phyloP scores from a whole-genome alignment of 345 rosid genomes.

The Firmiana major region DNA sequence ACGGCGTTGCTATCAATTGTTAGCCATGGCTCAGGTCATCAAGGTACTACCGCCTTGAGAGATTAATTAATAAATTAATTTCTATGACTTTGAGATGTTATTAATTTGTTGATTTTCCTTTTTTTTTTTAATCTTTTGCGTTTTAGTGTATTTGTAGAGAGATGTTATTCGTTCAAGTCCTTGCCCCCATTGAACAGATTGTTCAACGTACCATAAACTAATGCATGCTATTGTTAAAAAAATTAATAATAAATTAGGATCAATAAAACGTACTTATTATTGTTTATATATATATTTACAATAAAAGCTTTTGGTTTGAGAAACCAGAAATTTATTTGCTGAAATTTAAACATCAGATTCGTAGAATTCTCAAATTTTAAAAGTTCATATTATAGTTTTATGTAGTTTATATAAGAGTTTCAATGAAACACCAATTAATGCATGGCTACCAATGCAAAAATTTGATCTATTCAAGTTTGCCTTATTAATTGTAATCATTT shows the following conservation, averaged over 20 bases:
- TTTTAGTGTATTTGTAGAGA: not conserved
- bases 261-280: not conserved
- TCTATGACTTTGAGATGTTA: not conserved
- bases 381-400: too few relatives aligned
- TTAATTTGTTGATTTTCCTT: not conserved
- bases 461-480: not conserved
- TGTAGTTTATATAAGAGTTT: not conserved
- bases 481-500: not conserved
- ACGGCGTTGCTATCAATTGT: constrained; percentile 36
- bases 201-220: constrained; percentile 4
- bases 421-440: not conserved
- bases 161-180: not conserved
- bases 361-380: too few relatives aligned
- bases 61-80: not conserved
- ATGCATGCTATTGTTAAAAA: not conserved
- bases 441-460: not conserved
- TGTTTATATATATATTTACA: not conserved
- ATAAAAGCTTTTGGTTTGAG: too few relatives aligned
- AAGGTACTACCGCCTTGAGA: constrained; percentile 8
- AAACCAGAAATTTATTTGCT: too few relatives aligned
- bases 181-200: not conserved
- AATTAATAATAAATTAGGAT: not conserved
- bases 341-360: too few relatives aligned
- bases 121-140: not conserved
- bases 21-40: constrained; percentile 26